Evolutionary conservation across 2,329 filamentous ascomycete species (phyloP), one percentile per base, ranked within the genome.

Genomic region (Diaporthe sp.): DNA sequence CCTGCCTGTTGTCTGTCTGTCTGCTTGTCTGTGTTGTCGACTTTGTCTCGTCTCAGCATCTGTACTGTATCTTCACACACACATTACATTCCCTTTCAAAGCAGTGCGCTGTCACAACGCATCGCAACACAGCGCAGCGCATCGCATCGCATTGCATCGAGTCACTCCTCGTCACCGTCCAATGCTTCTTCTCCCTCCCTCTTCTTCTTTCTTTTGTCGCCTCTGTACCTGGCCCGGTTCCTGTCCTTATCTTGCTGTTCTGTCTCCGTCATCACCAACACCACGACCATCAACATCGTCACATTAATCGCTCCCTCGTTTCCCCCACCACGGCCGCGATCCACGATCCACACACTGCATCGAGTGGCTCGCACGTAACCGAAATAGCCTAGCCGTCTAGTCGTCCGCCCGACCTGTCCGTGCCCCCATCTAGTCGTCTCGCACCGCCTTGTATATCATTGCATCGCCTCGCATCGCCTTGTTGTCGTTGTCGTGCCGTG

Each of bases 171-270:
- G 64, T 68, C 47, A 54, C 64, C 64, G 64, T 54, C 64, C 64
- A 28, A 54, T 68, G 64, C 15, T 68, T 22, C 54, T 17, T 19
- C 61, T 35, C 30, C n/a, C 45, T 38, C 3, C 47, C 45, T 52
- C 45, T 54, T 52, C 45, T 54, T 38, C 35, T 68, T 68, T 68
- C 64, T 68, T 68, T 68, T 54, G 64, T 68, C 64, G 64, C 7
- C 45, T 68, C 33, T 54, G 47, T 68, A 12, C 64, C 64, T 38
- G 64, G 30, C n/a, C 61, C 45, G 13, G 45, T 25, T 40, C 47
- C 64, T 68, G 45, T 54, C 33, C 45, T 38, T 22, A 4, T 25
- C 45, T 38, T 52, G 45, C 30, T 40, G 60, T 47, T n/a, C n/a
- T 30, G 64, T 40, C n/a, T n/a, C 33, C 22, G 19, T n/a, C 19